Evolutionary conservation across 1,139 yeast genomes (phyloP).

Genomic region (Groenewaldozyma auringiensis): DNA sequence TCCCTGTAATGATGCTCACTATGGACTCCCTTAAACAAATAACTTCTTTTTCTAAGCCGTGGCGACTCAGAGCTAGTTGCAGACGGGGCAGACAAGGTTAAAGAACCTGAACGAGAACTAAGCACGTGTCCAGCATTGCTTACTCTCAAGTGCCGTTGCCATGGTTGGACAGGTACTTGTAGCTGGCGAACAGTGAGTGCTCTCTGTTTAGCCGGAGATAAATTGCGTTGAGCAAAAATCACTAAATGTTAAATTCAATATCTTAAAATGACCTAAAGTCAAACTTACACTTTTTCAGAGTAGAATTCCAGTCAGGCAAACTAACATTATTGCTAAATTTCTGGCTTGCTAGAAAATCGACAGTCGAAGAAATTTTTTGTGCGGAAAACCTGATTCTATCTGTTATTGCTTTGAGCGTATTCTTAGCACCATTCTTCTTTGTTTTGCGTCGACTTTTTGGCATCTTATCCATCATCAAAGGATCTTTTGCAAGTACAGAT

Average conservation of each 20-base stretch:
- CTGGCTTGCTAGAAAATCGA: not conserved
- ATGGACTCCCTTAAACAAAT: not conserved
- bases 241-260: not conserved
- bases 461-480: not conserved
- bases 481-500: constrained; percentile 7
- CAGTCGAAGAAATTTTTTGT: not conserved
- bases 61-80: not conserved
- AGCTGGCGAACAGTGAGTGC: not conserved
- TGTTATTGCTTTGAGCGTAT: not conserved
- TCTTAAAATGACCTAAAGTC: not conserved
- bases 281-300: not conserved
- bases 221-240: not conserved
- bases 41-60: not conserved
- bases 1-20: not conserved
- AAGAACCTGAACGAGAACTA: no score
- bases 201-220: not conserved
- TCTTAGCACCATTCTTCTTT: not conserved
- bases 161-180: not conserved
- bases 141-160: not conserved
- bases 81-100: not conserved
- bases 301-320: not conserved
- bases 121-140: not conserved
- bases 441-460: not conserved
- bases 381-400: not conserved
- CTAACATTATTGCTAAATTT: not conserved